phyloP scores from a whole-genome alignment of 2,329 filamentous ascomycete genomes.

The Teratosphaeria gauchensis region DNA sequence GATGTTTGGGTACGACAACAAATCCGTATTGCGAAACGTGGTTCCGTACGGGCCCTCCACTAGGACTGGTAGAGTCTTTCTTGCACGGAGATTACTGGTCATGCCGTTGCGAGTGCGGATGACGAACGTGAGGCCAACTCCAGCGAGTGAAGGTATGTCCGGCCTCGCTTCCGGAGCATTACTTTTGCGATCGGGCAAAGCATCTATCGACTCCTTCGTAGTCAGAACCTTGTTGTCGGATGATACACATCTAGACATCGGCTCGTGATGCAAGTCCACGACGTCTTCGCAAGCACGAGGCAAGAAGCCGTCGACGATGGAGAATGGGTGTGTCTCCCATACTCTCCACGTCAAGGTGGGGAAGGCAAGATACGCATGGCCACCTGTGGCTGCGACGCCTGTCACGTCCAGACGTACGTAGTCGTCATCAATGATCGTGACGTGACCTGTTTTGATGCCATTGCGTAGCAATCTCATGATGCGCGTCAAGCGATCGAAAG shows the following conservation, averaged over 20 bases:
- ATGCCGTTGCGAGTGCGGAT: conserved; percentile 7
- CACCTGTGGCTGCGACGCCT: conserved; percentile 11
- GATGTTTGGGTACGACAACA: conserved; percentile 19
- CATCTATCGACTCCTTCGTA: neutral
- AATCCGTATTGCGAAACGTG: neutral
- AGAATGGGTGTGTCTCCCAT: conserved; percentile 51
- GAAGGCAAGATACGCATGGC: conserved; percentile 42
- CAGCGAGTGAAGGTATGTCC: neutral
- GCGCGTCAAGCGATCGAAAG: neutral
- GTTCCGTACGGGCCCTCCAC: neutral
- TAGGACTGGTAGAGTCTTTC: neutral
- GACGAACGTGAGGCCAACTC: neutral
- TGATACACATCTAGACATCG: neutral
- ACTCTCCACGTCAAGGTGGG: conserved; percentile 31
- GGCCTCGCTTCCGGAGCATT: neutral
- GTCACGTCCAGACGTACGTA: neutral
- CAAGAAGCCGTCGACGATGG: conserved; percentile 20
- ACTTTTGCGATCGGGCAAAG: neutral
- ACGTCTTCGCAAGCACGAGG: neutral
- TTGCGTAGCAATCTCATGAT: neutral
- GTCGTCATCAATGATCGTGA: neutral
- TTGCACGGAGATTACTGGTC: neutral
- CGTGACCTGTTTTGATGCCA: neutral
- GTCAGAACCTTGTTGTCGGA: neutral
- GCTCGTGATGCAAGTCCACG: neutral